phyloP scores from a whole-genome alignment of 139 green algal genomes.

The Coccomyxa sp. region DNA sequence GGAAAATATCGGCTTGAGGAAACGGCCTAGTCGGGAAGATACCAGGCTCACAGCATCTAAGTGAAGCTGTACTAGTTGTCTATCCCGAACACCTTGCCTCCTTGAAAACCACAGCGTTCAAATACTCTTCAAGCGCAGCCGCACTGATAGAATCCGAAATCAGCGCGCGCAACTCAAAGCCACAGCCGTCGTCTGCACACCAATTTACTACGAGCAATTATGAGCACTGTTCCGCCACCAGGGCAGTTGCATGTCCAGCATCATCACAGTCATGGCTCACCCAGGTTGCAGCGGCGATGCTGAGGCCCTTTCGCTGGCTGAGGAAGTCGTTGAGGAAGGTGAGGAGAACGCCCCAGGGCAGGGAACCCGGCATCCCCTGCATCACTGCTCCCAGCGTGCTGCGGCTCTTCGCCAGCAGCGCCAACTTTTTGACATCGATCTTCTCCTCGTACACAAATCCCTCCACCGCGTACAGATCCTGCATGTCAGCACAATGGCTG shows the following conservation, averaged over 20 bases:
- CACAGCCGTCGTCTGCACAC: no score
- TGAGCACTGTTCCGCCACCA: no score
- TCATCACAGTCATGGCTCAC: background rate
- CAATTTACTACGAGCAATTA: no score
- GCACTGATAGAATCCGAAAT: no score
- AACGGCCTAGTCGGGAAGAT: no score
- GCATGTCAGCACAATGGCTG: constrained; percentile 2
- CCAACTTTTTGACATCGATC: constrained; percentile 57
- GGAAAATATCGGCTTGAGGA: background rate
- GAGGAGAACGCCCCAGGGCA: constrained; percentile 78
- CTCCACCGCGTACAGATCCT: constrained; percentile 24
- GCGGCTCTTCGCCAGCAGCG: constrained; percentile 39
- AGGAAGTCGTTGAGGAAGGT: constrained; percentile 86
- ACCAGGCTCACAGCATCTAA: no score
- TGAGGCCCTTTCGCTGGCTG: constrained; percentile 37
- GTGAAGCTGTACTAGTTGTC: no score
- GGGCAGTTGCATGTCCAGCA: no score
- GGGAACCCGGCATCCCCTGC: constrained; percentile 62
- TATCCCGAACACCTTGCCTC: no score
- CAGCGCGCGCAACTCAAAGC: no score
- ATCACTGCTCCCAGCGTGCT: constrained; percentile 67
- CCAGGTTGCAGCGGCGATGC: constrained; percentile 26
- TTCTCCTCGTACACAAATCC: constrained; percentile 51
- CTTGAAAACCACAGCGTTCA: no score
- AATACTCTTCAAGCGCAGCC: no score